Evolutionary conservation across 805 yeast genomes (phyloP).

Genomic region (Saturnispora besseyi): DNA sequence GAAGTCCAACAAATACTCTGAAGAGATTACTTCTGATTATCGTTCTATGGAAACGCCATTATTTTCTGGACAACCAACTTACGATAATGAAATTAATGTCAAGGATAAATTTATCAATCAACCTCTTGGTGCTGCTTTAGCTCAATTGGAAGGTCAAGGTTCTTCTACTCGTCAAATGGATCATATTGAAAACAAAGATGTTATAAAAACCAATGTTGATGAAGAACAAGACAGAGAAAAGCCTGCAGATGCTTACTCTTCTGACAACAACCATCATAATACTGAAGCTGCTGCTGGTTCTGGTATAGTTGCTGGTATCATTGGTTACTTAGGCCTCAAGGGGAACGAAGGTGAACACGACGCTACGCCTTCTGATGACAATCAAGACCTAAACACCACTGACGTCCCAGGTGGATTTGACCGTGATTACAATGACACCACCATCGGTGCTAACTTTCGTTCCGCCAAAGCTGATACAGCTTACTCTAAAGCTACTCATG

Average conservation of each 20-base stretch:
- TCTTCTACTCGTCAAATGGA: background rate
- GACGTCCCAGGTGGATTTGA: conserved; percentile 4
- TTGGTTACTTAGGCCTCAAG: conserved; percentile 9
- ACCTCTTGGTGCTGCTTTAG: conserved; percentile 5
- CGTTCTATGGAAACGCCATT: too few relatives aligned
- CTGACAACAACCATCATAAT: background rate
- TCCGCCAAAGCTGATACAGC: background rate
- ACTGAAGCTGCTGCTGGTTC: background rate
- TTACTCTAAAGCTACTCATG: background rate
- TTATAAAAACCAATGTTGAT: background rate
- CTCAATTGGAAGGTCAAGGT: background rate
- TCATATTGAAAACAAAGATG: background rate
- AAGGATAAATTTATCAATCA: background rate
- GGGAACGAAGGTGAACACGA: background rate
- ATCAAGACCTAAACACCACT: background rate
- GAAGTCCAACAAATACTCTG: too few relatives aligned
- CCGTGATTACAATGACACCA: background rate
- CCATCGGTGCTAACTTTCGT: background rate
- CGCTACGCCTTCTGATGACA: background rate
- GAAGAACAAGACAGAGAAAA: background rate
- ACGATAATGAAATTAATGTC: conserved; percentile 1
- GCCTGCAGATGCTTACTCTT: background rate
- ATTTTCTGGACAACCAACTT: too few relatives aligned
- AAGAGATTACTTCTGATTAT: too few relatives aligned
- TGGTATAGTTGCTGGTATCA: conserved; percentile 5